Base-by-base conservation (phyloP, 805 yeast species). In the Wickerhamiella sergipiensis region DNA sequence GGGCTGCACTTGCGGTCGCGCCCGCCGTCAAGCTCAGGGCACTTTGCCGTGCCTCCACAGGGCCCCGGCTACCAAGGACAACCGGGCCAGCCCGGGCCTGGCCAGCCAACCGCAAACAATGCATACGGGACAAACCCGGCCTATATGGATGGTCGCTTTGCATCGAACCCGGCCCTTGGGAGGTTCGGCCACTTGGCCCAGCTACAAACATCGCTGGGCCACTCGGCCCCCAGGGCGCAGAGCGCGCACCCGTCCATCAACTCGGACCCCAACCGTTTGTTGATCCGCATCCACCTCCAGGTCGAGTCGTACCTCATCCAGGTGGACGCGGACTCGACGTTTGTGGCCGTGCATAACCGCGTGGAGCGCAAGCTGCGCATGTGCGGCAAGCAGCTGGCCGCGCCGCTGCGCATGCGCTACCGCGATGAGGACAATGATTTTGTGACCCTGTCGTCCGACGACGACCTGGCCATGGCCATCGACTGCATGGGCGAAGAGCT, bases 361-460 rank as follows among this genome's bases (percentile, higher is more conserved):
- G 77, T 86, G 38, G 78, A 76, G 54, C 73, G 72, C 47, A 80
- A 80, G 60, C 63, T 80, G 46, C 69, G 72, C 45, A 74, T 76
- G 48, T 72, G 79, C 50, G 83, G 81, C 22, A 72, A 70, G 46
- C 67, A 69, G 51, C 54, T 61, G n/a, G 64, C 64, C 46, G 48
- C 46, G 50, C 71, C 67, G 21, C 67, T 76, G 40, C 76, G 83
- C 59, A 73, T 92, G 54, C 81, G 81, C 65, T 90, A 87, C 64
- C 80, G 79, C 63, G 98, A 92, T 66, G 98, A 92, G 67, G 98
- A 92, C 64, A 96, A 95, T 17, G 98, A 92, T 64, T 83, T 78
- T 63, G 94, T 92, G 43, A 80, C 84, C 46, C 78, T 90, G 67
- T 84, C 81, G 57, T 78, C 87, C 31, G 83, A 83, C 55, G 97